Conservation (phyloP, 805 yeast species). For the Alloascoidea hylecoeti region DNA sequence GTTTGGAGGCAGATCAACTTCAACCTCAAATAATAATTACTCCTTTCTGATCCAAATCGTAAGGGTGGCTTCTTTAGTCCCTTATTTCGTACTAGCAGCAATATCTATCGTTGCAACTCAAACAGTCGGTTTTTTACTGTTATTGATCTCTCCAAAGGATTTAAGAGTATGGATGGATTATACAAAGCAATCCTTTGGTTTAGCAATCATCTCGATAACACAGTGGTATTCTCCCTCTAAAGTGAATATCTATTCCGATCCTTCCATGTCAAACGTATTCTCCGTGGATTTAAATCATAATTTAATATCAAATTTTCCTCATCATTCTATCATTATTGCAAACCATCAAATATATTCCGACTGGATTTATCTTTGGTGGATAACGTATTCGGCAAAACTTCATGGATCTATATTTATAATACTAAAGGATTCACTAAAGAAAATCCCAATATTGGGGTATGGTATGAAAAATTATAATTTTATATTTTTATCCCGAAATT, state of each 20-base stretch:
- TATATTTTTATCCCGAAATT: constrained; percentile 69
- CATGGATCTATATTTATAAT: constrained; percentile 58
- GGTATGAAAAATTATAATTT: constrained; percentile 77
- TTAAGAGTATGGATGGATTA: constrained; percentile 16
- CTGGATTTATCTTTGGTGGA: constrained; percentile 88
- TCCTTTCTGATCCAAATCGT: background rate
- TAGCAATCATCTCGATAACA: constrained; percentile 13
- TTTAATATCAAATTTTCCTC: constrained; percentile 21
- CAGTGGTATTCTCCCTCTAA: constrained; percentile 16
- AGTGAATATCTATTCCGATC: constrained; percentile 14
- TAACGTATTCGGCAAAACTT: constrained; percentile 52
- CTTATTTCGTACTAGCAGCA: constrained; percentile 5
- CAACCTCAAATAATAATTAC: background rate
- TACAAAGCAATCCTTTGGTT: constrained; percentile 18
- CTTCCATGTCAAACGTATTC: constrained; percentile 12
- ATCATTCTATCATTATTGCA: constrained; percentile 55
- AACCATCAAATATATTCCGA: constrained; percentile 93
- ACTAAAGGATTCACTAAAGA: constrained; percentile 58
- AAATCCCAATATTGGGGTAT: constrained; percentile 65
- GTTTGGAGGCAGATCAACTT: too few relatives aligned
- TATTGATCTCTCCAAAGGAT: constrained; percentile 10
- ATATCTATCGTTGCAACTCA: constrained; percentile 10
- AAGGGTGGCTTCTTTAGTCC: constrained; percentile 5
- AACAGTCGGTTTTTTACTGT: constrained; percentile 16
- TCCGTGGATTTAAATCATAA: constrained; percentile 9